Base-by-base conservation (phyloP, 176 grass and related monocot genomes). In the Eremochloa ophiuroides region DNA sequence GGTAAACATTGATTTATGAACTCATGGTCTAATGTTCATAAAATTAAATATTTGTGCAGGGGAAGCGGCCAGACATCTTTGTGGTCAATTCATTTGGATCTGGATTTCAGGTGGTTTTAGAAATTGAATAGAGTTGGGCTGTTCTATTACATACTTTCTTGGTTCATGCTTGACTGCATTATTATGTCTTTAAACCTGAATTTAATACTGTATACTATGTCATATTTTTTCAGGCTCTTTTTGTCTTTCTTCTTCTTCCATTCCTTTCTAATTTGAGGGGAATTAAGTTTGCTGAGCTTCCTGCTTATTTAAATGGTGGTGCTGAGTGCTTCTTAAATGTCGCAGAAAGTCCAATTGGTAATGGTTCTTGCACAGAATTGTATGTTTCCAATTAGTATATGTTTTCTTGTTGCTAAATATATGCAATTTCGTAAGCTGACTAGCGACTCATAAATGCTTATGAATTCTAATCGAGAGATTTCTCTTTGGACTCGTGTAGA, bases 31-130 rank as follows among this genome's bases (percentile, higher is more conserved):
- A 33, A 43, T 73, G 4, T 64, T 74, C 16, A 37, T 48, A 43
- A 74, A n/a, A 33, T 66, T 56, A 78, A 59, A 64, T 84, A 50
- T 80, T 65, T 85, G 39, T 84, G 53, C 77, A 98, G 95, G 95
- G 95, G 76, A 93, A 76, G 53, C 84, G 77, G 7, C 92, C 83
- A 30, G 92, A 98, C 75, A 94, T 98, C 75, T 98, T 98, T 82
- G 90, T 98, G 53, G 90, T 98, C 41, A 98, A 98, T 93, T 98
- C 95, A 60, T 95, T 98, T 39, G 92, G 95, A 77, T 98, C 95
- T 74, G 92, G 84, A 69, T 98, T 98, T 84, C 92, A 98, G 95
- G 95, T 98, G 60, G 87, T 71, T 69, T 75, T 84, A 25, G 29
- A 31, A 64, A 39, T 25, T 64, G 23, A 29, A 79, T 14, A 40